Base-by-base conservation (phyloP, 495 filamentous ascomycete species). In the Letharia lupina region DNA sequence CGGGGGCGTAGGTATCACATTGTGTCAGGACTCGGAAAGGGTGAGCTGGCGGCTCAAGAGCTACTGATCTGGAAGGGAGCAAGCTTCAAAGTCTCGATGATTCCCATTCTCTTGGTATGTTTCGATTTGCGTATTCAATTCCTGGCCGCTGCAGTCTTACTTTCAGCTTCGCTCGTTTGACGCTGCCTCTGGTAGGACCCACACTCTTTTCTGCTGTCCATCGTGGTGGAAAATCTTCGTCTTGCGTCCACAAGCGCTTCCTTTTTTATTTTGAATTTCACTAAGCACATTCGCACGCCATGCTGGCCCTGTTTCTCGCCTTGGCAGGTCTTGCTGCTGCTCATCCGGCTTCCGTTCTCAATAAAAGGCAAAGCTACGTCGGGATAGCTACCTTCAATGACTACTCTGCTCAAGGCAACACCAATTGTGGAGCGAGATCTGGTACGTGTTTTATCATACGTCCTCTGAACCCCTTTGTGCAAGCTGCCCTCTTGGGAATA, bases 371-470 rank as follows among this genome's bases (percentile, higher is more conserved):
- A 33, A 42, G 57, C 35, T 65, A 65, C 44, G 41, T 42, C 18
- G 41, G 66, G 11, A 33, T 68, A 37, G 66, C 66, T 4, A 68
- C 66, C 2, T 65, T 68, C 62, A 68, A 68, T 33, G 48, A 68
- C 6, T 68, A 61, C 41, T n/a, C 62, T 35, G 56, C 61, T 42
- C 66, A 68, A 50, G 23, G 41, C 15, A 65, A 44, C 16, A 64
- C 62, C 35, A 60, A 60, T 37, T 68, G 66, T 37, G 62, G 62
- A 7, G 28, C 41, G 4, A 42, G 16, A 39, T 39, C 62, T 42
- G 66, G 66, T 68, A 65, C 12, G 62, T 52, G n/a, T 5, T 47
- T 16, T 18, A 31, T 15, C 54, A 2, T 10, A 20, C 23, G 1
- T 12, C 13, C 15, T 65, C 39, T 18, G 31, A 15, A 13, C 39